Evolutionary conservation across 1,139 yeast genomes (phyloP), one percentile per base, ranked within the genome.

Genomic region (Candida pseudocylindracea): DNA sequence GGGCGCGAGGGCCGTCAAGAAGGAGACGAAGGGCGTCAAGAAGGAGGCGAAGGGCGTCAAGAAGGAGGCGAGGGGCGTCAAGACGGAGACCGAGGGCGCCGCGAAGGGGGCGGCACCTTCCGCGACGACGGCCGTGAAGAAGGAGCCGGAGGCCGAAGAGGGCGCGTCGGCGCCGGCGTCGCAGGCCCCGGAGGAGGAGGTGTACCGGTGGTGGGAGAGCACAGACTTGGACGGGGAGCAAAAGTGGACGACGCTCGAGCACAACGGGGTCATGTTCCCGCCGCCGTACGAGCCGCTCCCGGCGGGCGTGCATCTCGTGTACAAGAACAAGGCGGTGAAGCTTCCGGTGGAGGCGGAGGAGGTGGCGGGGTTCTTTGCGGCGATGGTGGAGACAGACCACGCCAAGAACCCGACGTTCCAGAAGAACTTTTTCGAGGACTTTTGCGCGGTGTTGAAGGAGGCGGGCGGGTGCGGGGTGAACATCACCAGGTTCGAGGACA

Each of bases 331-430:
- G 40, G 76, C 88, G 0, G 81, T 85, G 1, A 57, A 55, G 25
- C 57, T 85, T 37, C 88, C 93, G 1, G 53, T 57, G 1, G 79
- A 64, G 36, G 96, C 95, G 2, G 98, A 88, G 51, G 96, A 88
- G 51, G 95, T 88, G 28, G 96, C 95, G 0, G 95, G 95, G 0
- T 85, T 83, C 47, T 88, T 63, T 50, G 96, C 78, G 12, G 94
- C 94, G 7, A 65, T 85, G 69, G 39, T 85, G 31, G 85, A 79
- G 42, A 67, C 91, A 0, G 95, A 83, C 42, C 95, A 85, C 51
- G 92, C 85, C 10, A 64, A 71, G 40, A 85, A 83, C 46, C 85
- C 92, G 0, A 72, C 69, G 1, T 88, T 88, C 50, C 92, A 74
- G 42, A 67, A 72, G 46, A 88, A 88, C 49, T 88, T 88, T 54